These are phyloP conservation scores for Aspergillus sp. DNA, from an alignment of 2,329 filamentous ascomycete species.

Conservation along the genomic window DNA sequence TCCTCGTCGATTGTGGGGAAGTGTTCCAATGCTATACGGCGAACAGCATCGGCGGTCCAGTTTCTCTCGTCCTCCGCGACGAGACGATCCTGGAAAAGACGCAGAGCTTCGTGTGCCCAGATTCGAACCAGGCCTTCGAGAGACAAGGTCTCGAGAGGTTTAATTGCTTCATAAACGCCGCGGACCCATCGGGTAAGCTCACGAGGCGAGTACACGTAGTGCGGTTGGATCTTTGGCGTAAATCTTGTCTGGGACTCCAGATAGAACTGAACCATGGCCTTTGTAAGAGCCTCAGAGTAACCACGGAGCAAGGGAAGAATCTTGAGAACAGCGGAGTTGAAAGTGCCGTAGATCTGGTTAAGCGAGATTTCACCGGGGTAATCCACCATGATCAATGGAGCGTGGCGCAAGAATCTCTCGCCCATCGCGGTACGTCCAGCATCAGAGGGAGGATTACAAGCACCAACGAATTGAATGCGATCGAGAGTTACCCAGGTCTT, in stretches of 20 bases:
- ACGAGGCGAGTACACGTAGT: constrained; percentile 98
- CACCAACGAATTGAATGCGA: constrained; percentile 96
- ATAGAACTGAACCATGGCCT: constrained; percentile 96
- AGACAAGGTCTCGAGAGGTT: constrained; percentile 78
- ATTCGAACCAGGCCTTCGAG: constrained; percentile 91
- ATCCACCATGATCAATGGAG: constrained; percentile 98
- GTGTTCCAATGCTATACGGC: constrained; percentile 76
- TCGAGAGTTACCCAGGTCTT: constrained; percentile 97
- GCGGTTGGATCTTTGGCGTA: constrained; percentile 92
- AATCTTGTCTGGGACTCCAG: constrained; percentile 90
- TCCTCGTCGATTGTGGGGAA: constrained; percentile 95
- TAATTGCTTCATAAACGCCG: constrained; percentile 93
- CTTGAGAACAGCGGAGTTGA: constrained; percentile 93
- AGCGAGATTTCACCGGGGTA: constrained; percentile 94
- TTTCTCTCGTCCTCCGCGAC: constrained; percentile 88
- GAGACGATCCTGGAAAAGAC: constrained; percentile 94
- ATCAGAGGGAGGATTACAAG: constrained; percentile 96
- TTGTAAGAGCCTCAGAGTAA: constrained; percentile 87
- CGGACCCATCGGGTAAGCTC: constrained; percentile 97
- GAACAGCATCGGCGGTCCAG: constrained; percentile 88
- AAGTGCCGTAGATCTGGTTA: constrained; percentile 96
- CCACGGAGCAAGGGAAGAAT: constrained; percentile 92
- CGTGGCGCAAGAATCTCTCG: constrained; percentile 87
- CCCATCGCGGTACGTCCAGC: constrained; percentile 93
- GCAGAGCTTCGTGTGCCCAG: constrained; percentile 94